Conservation (phyloP, 1,284 basidiomycete species). For the Paramarasmius palmivorus region DNA sequence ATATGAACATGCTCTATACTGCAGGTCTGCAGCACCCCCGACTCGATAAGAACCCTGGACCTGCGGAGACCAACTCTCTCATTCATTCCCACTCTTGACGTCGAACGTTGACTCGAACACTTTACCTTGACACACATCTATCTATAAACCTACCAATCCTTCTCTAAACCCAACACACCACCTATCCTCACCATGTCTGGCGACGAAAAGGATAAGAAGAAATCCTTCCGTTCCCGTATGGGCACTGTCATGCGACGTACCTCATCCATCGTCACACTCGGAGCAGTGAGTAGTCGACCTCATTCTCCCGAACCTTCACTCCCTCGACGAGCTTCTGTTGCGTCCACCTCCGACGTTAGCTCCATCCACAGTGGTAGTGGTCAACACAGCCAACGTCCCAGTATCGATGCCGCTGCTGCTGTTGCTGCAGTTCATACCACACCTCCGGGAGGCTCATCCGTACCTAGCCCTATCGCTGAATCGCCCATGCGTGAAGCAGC, state of each 20-base stretch:
- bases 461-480: conserved; percentile 11
- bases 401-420: not conserved
- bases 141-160: not conserved
- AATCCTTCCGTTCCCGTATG: conserved; percentile 7
- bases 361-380: not conserved
- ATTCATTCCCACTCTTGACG: not conserved
- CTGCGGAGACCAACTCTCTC: not conserved
- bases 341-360: not conserved
- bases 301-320: not conserved
- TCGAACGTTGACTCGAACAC: not conserved
- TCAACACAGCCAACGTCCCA: not conserved
- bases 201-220: not conserved
- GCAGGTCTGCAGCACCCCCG: not conserved
- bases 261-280: conserved; percentile 2
- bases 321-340: not conserved
- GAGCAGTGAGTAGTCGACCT: not conserved
- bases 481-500: conserved; percentile 10
- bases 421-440: not conserved
- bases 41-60: not conserved
- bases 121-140: not conserved
- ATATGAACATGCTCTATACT: not conserved
- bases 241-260: conserved; percentile 8
- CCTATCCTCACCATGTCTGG: not conserved
- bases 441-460: not conserved
- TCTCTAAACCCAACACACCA: not conserved